phyloP scores from a whole-genome alignment of 495 filamentous ascomycete genomes.

The Penicillium taxi region DNA sequence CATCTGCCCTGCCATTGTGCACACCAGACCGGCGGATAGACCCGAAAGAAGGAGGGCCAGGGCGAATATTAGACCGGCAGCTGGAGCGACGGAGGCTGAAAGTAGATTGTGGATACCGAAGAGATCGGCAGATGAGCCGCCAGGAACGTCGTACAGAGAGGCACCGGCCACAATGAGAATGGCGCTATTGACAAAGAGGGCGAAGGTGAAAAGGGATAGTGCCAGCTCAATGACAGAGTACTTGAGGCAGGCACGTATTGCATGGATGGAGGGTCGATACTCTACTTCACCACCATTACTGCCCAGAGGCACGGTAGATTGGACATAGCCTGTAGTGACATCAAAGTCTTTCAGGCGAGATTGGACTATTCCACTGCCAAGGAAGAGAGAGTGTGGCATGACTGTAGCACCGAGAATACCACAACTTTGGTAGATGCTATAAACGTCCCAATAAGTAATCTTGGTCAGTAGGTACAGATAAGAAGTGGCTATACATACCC shows the following conservation, averaged over 20 bases:
- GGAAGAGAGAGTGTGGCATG: constrained; percentile 87
- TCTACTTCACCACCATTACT: constrained; percentile 43
- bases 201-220: constrained; percentile 79
- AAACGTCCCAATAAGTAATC: too few species aligned
- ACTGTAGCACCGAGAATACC: constrained; percentile 90
- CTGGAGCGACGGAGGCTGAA: constrained; percentile 58
- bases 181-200: constrained; percentile 86
- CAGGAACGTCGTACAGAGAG: constrained; percentile 53
- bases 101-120: constrained; percentile 80
- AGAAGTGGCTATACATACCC: too few species aligned
- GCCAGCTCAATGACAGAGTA: constrained; percentile 72
- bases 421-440: constrained; percentile 77
- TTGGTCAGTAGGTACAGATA: too few species aligned
- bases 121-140: constrained; percentile 59
- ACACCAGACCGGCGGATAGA: constrained; percentile 69
- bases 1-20: constrained; percentile 80
- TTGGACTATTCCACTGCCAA: constrained; percentile 85
- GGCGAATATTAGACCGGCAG: constrained; percentile 67
- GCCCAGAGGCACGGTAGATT: constrained; percentile 29
- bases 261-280: constrained; percentile 70
- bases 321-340: constrained; percentile 47
- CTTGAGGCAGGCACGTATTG: constrained; percentile 69
- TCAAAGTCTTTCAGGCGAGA: constrained; percentile 76
- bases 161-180: constrained; percentile 87
- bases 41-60: constrained; percentile 72